Evolutionary conservation across 2,329 filamentous ascomycete species (phyloP).

Genomic region (Alternaria postmessia): DNA sequence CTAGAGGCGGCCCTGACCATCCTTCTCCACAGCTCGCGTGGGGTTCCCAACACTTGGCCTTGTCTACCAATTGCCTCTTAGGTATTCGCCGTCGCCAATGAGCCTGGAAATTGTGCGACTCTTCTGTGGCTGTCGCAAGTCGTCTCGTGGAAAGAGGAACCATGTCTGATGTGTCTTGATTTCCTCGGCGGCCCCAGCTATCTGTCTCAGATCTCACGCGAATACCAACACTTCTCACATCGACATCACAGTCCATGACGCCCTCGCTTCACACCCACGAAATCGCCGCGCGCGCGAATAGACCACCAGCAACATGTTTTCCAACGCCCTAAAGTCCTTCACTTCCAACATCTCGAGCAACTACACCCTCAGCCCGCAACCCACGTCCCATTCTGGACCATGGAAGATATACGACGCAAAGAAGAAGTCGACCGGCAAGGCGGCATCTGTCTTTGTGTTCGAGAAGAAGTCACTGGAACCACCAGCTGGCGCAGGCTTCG

Average conservation of each 20-base stretch:
- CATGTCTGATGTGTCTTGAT: constrained; percentile 26
- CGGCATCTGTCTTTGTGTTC: constrained; percentile 92
- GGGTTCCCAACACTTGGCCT: constrained; percentile 16
- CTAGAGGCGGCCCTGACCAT: constrained; percentile 16
- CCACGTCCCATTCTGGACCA: constrained; percentile 82
- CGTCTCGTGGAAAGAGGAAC: constrained; percentile 1
- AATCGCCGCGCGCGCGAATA: constrained; percentile 37
- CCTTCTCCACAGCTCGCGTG: constrained; percentile 29
- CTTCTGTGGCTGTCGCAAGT: background rate
- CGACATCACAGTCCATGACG: constrained; percentile 42
- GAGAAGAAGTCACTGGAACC: constrained; percentile 86
- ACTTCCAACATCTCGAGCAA: constrained; percentile 91
- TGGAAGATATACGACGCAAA: constrained; percentile 99
- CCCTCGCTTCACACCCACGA: constrained; percentile 23
- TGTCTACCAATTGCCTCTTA: constrained; percentile 12
- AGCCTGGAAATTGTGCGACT: constrained; percentile 5
- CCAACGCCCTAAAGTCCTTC: constrained; percentile 87
- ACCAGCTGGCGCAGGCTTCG: constrained; percentile 66
- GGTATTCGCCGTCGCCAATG: background rate
- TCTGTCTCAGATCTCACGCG: constrained; percentile 29
- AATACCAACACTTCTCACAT: constrained; percentile 20
- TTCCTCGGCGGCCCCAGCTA: constrained; percentile 28
- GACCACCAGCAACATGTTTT: constrained; percentile 76
- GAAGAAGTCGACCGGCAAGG: constrained; percentile 91
- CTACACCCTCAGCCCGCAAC: constrained; percentile 80